Percentiles rank a stretch among this genome's conserved stretches.
phyloP scores from a whole-genome alignment of 2,329 filamentous ascomycete genomes.

The Alternaria tenuissima region DNA sequence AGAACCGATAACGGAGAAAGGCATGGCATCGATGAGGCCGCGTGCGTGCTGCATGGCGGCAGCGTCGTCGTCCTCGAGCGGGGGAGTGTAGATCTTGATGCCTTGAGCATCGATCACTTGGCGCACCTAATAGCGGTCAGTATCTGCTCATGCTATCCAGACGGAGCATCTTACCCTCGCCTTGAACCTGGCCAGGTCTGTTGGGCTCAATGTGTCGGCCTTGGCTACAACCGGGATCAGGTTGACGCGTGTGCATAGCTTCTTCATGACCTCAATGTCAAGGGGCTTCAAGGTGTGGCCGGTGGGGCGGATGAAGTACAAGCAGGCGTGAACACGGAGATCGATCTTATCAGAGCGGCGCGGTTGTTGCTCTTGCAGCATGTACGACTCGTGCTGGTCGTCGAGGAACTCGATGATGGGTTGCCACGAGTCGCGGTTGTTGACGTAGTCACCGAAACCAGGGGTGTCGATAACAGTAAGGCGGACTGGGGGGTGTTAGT shows the following conservation, averaged over 20 bases:
- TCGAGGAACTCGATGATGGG: constrained; percentile 99
- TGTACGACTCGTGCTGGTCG: constrained; percentile 99
- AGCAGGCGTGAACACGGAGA: constrained; percentile 94
- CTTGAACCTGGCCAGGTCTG: constrained; percentile 94
- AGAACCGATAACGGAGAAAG: constrained; percentile 97
- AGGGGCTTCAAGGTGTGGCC: constrained; percentile 98
- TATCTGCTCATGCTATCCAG: neutral
- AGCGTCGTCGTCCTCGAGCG: constrained; percentile 97
- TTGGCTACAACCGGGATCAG: constrained; percentile 98
- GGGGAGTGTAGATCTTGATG: constrained; percentile 99
- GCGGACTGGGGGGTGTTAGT: constrained; percentile 72
- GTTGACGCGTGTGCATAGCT: constrained; percentile 96
- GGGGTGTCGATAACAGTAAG: constrained; percentile 99
- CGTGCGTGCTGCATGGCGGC: constrained; percentile 93
- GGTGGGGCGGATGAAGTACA: constrained; percentile 99
- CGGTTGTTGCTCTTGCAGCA: constrained; percentile 99
- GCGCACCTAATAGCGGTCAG: constrained; percentile 71
- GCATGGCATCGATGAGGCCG: constrained; percentile 95
- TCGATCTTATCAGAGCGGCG: constrained; percentile 99
- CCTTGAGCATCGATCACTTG: constrained; percentile 97
- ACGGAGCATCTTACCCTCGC: constrained; percentile 71
- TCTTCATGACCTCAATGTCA: constrained; percentile 99
- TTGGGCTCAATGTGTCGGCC: constrained; percentile 94
- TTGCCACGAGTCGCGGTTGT: constrained; percentile 99
- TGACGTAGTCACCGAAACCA: constrained; percentile 99